Base-by-base conservation (phyloP, 2,329 filamentous ascomycete genomes). In the Chrysoporthe puriensis region DNA sequence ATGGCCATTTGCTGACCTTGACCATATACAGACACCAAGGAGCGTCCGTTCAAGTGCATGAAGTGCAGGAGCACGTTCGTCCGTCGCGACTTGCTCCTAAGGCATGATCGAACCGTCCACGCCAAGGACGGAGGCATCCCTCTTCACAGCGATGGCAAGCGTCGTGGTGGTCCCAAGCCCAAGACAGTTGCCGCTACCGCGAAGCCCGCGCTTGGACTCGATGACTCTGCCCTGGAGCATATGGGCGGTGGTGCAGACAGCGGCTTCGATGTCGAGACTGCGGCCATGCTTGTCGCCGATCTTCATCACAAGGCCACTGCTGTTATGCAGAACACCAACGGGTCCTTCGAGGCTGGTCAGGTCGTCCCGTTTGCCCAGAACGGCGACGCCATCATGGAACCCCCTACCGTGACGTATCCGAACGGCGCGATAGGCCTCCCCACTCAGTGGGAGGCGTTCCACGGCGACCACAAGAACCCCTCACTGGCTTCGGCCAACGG, bases 1-100 rank as follows among this genome's bases (percentile, higher is more conserved):
- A 43, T 48, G 42, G 4, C 48, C 48, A 2, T 50, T 46, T 63
- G 46, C 68, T 69, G 66, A 69, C 62, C 16, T 52, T 1, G 18
- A 21, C 8, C 5, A 21, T 16, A 61, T 67, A 70, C 80, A 98
- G 95, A 98, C 81, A 99, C 96, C 72, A 99, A 99, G 83, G 96
- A 98, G 82, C 91, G 96, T 71, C 96, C 96, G 48, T 99, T 99
- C 87, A 98, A 98, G 80, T 99, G 96, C 82, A 87, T 93, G 84
- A 99, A 99, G 84, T 99, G 96, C 81, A 88, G 94, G 77, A 97
- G 94, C 85, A 99, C 96, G 70, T 99, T 99, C 79, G 96, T 99
- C 75, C 93, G 96, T 79, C 93, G 96, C 81, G 96, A 99, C 82
- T 87, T 99, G 71, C 90, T 99, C 64, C 89, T 99, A 73, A 92